Evolutionary conservation across 805 yeast genomes (phyloP).

Genomic region (Ogataea methanolica): DNA sequence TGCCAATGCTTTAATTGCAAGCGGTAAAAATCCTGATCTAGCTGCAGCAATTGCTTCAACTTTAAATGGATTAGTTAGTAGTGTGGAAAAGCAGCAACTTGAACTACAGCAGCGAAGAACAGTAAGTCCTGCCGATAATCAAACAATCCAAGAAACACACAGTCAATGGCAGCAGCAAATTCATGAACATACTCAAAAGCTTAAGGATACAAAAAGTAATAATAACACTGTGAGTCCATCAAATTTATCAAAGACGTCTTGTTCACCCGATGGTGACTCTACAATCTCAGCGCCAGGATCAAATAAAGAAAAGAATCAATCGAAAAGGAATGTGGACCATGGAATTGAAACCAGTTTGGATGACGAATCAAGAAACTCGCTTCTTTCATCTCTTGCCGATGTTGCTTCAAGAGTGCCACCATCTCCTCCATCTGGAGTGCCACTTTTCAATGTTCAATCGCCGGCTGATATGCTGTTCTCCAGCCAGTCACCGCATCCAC

Average conservation of each 20-base stretch:
- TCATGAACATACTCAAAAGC: background rate
- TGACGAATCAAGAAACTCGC: constrained; percentile 4
- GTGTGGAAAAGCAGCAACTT: constrained; percentile 11
- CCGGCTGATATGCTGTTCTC: constrained; percentile 11
- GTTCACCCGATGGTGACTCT: constrained; percentile 2
- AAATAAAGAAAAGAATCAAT: background rate
- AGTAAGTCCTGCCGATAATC: background rate
- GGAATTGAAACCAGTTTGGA: constrained; percentile 4
- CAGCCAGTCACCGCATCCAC: constrained; percentile 1
- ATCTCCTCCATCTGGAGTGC: constrained; percentile 9
- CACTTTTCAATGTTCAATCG: constrained; percentile 9
- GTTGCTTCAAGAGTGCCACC: constrained; percentile 18
- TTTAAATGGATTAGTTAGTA: constrained; percentile 18
- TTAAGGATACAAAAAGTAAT: background rate
- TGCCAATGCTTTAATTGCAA: constrained; percentile 44
- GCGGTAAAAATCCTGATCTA: constrained; percentile 46
- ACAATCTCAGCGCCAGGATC: constrained; percentile 1
- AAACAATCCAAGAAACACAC: background rate
- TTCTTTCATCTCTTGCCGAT: constrained; percentile 16
- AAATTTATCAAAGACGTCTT: constrained; percentile 2
- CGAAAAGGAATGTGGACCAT: background rate
- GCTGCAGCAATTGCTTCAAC: constrained; percentile 26
- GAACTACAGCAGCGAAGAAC: constrained; percentile 5
- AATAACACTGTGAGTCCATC: constrained; percentile 7
- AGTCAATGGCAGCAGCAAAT: background rate